These are phyloP conservation scores for Liquidambar formosana DNA, from an alignment of 164 flowering plant genomes.

Conservation along the genomic window DNA sequence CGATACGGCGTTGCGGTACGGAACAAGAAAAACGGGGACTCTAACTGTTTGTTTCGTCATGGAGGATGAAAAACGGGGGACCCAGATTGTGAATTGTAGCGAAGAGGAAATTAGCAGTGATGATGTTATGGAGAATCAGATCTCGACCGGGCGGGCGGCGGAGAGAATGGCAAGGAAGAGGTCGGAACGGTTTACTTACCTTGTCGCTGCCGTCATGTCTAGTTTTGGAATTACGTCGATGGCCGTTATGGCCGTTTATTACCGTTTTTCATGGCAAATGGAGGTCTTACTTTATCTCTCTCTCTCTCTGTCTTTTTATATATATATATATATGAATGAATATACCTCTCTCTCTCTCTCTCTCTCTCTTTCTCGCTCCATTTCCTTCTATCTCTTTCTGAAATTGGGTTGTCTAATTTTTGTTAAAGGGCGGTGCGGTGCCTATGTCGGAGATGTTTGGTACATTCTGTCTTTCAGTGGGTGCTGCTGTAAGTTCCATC, in stretches of 20 bases:
- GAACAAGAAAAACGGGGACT: conserved; percentile 7
- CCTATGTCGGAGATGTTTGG: conserved; percentile 81
- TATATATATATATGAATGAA: too few species aligned
- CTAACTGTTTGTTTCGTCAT: conserved; percentile 50
- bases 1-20: background rate
- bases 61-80: conserved; percentile 35
- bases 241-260: conserved; percentile 83
- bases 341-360: background rate
- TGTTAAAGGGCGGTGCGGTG: conserved; percentile 64
- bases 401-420: background rate
- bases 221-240: conserved; percentile 78
- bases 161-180: conserved; percentile 66
- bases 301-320: background rate
- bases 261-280: conserved; percentile 86
- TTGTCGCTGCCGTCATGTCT: conserved; percentile 87
- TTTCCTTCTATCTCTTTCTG: too few species aligned
- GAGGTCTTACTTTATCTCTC: conserved; percentile 44
- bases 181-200: conserved; percentile 74
- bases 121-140: conserved; percentile 15
- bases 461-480: conserved; percentile 82
- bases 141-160: conserved; percentile 28
- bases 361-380: background rate
- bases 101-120: background rate
- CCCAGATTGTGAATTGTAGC: conserved; percentile 7
- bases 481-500: conserved; percentile 78